Evolutionary conservation across 2,329 filamentous ascomycete genomes (phyloP), one percentile per base, ranked within the genome.

Genomic region (Pyricularia pennisetigena): DNA sequence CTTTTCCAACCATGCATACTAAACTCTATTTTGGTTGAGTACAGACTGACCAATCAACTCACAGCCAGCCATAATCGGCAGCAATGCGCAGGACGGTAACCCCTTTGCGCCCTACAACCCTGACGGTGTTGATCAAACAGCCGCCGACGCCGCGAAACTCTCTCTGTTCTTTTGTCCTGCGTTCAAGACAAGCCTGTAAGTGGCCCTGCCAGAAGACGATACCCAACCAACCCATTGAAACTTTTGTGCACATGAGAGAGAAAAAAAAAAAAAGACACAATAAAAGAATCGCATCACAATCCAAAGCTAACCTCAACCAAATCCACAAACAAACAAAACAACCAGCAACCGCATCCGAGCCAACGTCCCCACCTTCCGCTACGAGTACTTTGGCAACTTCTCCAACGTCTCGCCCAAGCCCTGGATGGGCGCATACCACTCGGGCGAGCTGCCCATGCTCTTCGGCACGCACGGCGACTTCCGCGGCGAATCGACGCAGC

Each of bases 371-470:
- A 35, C 57, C 2, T 67, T 16, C 5, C 64, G 69, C 12, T 69
- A 66, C 57, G 26, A 30, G 26, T 69, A 68, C 49, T 35, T 57
- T 29, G 67, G 32, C 35, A 54, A 65, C 16, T 68, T 67, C 23
- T 26, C 67, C 41, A 69, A 68, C 64, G 29, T 68, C 35, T 62
- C 26, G 35, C 64, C 65, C 2, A 23, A 41, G 4, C n/a, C 30
- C 28, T 66, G 69, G 64, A 20, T 65, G 28, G 67, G 65, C 10
- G 69, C 67, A 9, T 69, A 68, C 65, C 69, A 69, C 30, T 61
- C 64, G 29, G 49, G 30, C 16, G 69, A 69, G 61, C 23, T 68
- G 24, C 67, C 69, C 41, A 62, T 69, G 28, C 12, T 68, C 28
- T 69, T 69, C 57, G 69, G 69, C 9, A 61, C 57, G 6, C 49